A percentile compares a stretch with the other conserved stretches of the same genome.
Evolutionary conservation across 1,284 basidiomycete species (phyloP).

Genomic region (Stygiomarasmius scandens): DNA sequence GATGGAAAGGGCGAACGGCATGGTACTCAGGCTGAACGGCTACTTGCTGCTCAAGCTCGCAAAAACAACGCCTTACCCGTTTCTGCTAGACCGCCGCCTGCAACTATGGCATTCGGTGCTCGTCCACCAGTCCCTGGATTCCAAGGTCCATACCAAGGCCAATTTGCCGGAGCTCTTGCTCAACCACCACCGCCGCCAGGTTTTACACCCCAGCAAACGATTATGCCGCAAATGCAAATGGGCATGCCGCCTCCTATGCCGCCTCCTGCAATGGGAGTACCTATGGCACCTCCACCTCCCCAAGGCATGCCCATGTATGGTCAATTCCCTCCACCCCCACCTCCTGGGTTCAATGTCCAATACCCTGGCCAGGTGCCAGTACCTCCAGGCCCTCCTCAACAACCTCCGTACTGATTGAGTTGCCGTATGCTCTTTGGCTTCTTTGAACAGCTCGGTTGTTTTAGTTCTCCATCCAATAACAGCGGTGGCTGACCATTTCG

Average conservation of each 20-base stretch:
- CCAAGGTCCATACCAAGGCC: conserved; percentile 80
- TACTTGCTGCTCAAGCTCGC: conserved; percentile 92
- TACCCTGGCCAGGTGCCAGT: conserved; percentile 30
- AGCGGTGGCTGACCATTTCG: neutral
- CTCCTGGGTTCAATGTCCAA: conserved; percentile 32
- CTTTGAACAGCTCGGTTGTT: neutral
- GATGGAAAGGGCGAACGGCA: conserved; percentile 98
- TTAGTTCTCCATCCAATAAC: neutral
- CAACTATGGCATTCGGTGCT: conserved; percentile 68
- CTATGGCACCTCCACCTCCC: conserved; percentile 39
- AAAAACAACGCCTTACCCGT: conserved; percentile 90
- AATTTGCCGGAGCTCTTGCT: conserved; percentile 83
- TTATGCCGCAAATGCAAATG: conserved; percentile 50
- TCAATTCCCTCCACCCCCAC: conserved; percentile 60
- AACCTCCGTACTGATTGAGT: neutral
- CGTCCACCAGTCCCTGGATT: conserved; percentile 64
- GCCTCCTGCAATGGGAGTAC: conserved; percentile 34
- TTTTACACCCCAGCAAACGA: conserved; percentile 69
- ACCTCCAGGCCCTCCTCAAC: conserved; percentile 18
- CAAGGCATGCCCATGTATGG: conserved; percentile 47
- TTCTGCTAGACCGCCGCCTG: conserved; percentile 68
- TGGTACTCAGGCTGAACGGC: conserved; percentile 92
- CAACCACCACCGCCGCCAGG: conserved; percentile 72
- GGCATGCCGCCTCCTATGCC: conserved; percentile 45
- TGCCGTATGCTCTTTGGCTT: neutral